Conservation (phyloP, 371 early-diverging fungal species). For the Chytridium lagenaria region DNA sequence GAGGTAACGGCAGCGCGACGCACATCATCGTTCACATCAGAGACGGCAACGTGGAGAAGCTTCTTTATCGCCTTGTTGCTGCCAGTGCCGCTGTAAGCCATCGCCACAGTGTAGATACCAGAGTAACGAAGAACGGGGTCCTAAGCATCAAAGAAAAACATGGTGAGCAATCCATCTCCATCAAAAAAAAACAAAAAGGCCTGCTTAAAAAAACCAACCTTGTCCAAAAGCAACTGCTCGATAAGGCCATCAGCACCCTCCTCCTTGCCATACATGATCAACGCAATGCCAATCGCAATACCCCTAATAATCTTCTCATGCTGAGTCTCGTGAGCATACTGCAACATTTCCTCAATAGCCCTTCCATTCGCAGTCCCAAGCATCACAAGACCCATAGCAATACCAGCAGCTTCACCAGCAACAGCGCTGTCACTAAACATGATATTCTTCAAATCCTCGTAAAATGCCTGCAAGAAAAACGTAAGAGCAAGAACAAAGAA, state of each 20-base stretch:
- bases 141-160: too few relatives aligned
- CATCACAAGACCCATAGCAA: constrained; percentile 98
- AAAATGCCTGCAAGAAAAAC: constrained; percentile 60
- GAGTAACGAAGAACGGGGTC: constrained; percentile 95
- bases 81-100: constrained; percentile 98
- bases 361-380: constrained; percentile 86
- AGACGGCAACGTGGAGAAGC: constrained; percentile 95
- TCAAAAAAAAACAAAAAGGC: too few relatives aligned
- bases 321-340: constrained; percentile 95
- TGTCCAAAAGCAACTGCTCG: constrained; percentile 81
- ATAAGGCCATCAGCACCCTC: constrained; percentile 90
- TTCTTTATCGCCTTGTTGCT: constrained; percentile 94
- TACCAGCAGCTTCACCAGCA: constrained; percentile 97
- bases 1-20: constrained; percentile 97
- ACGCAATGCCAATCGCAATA: constrained; percentile 88
- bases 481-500: not conserved
- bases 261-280: constrained; percentile 96
- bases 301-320: constrained; percentile 99
- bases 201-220: too few relatives aligned
- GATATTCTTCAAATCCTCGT: constrained; percentile 85
- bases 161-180: too few relatives aligned
- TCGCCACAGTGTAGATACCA: constrained; percentile 94
- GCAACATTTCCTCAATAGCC: constrained; percentile 92
- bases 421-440: constrained; percentile 94
- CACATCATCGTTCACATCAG: constrained; percentile 98